Percentiles rank a stretch among this genome's conserved stretches.
Evolutionary conservation across 148 eudicot genomes (phyloP).

Genomic region (Vaccinium darrowii): DNA sequence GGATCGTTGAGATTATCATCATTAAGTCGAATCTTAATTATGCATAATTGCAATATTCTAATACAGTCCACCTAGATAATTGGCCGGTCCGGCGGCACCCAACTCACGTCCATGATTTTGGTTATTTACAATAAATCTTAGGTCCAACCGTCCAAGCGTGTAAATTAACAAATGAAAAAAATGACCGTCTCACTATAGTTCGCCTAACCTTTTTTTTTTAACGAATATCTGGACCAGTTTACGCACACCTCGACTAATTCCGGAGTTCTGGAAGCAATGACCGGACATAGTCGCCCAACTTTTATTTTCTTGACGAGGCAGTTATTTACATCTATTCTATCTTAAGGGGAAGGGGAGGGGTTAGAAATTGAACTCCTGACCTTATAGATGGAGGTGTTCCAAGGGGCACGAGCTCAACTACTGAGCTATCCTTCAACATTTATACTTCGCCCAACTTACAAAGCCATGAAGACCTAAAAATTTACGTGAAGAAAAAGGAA

Average conservation of each 20-base stretch:
- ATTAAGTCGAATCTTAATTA: not conserved
- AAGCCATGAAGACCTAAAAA: not conserved
- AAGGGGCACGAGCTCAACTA: too few relatives aligned
- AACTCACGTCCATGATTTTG: not conserved
- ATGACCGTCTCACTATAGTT: not conserved
- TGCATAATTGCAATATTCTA: not conserved
- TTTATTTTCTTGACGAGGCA: too few relatives aligned
- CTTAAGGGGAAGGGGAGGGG: too few relatives aligned
- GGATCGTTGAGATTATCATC: not conserved
- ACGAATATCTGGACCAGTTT: too few relatives aligned
- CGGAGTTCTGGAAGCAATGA: too few relatives aligned
- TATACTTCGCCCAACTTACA: not conserved
- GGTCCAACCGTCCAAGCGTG: not conserved
- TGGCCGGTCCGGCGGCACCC: not conserved
- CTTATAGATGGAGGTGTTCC: too few relatives aligned
- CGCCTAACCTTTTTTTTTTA: too few relatives aligned
- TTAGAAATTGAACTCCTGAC: too few relatives aligned
- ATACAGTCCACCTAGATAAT: not conserved
- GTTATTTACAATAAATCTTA: not conserved
- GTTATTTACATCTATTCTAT: too few relatives aligned
- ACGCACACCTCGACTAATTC: too few relatives aligned
- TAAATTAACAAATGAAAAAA: not conserved
- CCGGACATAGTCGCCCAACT: too few relatives aligned
- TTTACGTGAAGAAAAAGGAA: not conserved
- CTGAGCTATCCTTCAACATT: too few relatives aligned